phyloP scores from a whole-genome alignment of 306 rosid species.

The Cyclanthera cordifolia region DNA sequence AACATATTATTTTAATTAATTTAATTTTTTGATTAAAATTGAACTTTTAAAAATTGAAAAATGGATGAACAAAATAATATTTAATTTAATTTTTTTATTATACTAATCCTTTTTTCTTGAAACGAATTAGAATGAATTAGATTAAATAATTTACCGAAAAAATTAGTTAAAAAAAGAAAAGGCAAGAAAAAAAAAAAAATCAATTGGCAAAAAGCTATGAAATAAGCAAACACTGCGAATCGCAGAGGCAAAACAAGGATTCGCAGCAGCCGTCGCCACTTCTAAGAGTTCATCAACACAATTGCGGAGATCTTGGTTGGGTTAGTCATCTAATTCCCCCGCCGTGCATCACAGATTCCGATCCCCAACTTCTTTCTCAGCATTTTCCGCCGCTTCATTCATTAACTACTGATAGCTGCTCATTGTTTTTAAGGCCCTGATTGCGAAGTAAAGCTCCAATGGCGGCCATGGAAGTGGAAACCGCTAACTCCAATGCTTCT shows the following conservation, averaged over 20 bases:
- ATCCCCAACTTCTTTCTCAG: not conserved
- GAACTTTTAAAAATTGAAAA: too few relatives aligned
- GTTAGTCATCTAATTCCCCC: not conserved
- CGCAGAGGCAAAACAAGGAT: not conserved
- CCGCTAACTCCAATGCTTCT: constrained; percentile 30
- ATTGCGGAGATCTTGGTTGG: not conserved
- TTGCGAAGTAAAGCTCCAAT: constrained; percentile 38
- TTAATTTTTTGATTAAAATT: too few relatives aligned
- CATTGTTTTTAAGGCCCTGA: not conserved
- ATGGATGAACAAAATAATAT: too few relatives aligned
- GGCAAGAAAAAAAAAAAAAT: too few relatives aligned
- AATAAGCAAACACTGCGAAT: not conserved
- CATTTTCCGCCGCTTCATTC: not conserved
- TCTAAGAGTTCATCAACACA: not conserved
- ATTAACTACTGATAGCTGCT: not conserved
- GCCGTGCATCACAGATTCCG: not conserved
- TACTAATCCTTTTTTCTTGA: too few relatives aligned
- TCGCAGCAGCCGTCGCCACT: not conserved
- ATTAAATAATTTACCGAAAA: not conserved
- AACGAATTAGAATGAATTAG: too few relatives aligned
- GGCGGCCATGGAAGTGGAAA: constrained; percentile 71
- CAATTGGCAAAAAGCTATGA: not conserved
- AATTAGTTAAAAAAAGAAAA: too few relatives aligned
- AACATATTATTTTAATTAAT: too few relatives aligned
- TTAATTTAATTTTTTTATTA: too few relatives aligned